phyloP scores from a whole-genome alignment of 805 yeast genomes.

The Cephaloascus fragrans region DNA sequence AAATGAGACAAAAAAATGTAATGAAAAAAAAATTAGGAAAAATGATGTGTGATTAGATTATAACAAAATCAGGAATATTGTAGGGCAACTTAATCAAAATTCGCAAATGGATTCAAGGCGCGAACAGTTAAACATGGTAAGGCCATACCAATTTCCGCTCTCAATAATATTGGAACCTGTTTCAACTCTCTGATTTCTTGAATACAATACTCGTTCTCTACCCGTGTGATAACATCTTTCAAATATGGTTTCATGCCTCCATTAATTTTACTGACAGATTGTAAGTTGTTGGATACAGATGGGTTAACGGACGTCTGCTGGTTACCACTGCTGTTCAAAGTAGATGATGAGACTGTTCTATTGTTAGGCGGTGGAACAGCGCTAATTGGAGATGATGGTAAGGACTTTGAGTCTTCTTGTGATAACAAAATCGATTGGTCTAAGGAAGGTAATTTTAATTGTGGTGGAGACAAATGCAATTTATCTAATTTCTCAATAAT shows the following conservation, averaged over 20 bases:
- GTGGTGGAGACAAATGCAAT: constrained; percentile 43
- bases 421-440: neutral
- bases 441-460: constrained; percentile 2
- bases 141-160: constrained; percentile 94
- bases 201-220: constrained; percentile 50
- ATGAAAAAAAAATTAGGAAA: neutral
- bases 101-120: constrained; percentile 75
- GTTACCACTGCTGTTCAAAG: neutral
- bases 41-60: neutral
- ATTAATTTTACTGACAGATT: constrained; percentile 6
- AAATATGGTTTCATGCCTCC: constrained; percentile 48
- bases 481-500: constrained; percentile 37
- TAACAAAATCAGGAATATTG: neutral
- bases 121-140: constrained; percentile 91
- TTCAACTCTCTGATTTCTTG: constrained; percentile 77
- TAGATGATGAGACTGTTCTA: constrained; percentile 3
- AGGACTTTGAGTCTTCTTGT: constrained; percentile 9
- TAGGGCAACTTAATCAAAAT: constrained; percentile 2
- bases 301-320: neutral
- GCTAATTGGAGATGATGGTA: constrained; percentile 17
- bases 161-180: constrained; percentile 73
- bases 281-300: constrained; percentile 15
- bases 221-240: constrained; percentile 43
- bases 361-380: constrained; percentile 7
- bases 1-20: too few species aligned